Evolutionary conservation across 2,329 filamentous ascomycete genomes (phyloP).

Genomic region (Huntiella savannae): DNA sequence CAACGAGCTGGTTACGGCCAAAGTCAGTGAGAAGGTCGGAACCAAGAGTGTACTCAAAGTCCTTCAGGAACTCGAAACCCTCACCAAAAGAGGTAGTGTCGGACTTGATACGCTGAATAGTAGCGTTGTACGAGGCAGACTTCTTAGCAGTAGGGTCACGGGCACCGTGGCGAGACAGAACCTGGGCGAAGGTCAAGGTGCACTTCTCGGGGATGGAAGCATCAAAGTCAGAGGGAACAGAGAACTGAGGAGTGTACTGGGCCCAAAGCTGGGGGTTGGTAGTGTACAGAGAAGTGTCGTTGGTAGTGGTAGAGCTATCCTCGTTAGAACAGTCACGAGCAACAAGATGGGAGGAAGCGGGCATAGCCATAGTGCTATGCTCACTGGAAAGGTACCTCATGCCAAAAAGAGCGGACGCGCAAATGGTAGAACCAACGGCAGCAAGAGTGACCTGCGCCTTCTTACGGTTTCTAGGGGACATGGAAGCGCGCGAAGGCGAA

Average conservation of each 20-base stretch:
- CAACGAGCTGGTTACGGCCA: constrained; percentile 48
- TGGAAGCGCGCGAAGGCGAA: background rate
- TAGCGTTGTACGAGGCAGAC: constrained; percentile 39
- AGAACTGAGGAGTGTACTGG: constrained; percentile 73
- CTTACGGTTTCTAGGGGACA: constrained; percentile 5
- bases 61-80: constrained; percentile 48
- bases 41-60: constrained; percentile 54
- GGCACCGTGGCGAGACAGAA: constrained; percentile 70
- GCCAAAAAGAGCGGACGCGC: constrained; percentile 5
- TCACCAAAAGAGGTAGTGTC: constrained; percentile 35
- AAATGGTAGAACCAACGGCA: background rate
- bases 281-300: constrained; percentile 3
- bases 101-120: constrained; percentile 47
- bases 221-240: constrained; percentile 47
- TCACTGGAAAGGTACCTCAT: constrained; percentile 5
- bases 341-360: background rate
- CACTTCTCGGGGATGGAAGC: constrained; percentile 45
- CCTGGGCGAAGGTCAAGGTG: constrained; percentile 57
- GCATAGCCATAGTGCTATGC: background rate
- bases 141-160: constrained; percentile 60
- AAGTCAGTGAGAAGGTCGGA: constrained; percentile 49
- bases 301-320: background rate
- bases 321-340: background rate
- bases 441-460: constrained; percentile 3
- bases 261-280: constrained; percentile 38